Conservation (phyloP, 2,329 filamentous ascomycete species). For the Colletotrichum sp. region DNA sequence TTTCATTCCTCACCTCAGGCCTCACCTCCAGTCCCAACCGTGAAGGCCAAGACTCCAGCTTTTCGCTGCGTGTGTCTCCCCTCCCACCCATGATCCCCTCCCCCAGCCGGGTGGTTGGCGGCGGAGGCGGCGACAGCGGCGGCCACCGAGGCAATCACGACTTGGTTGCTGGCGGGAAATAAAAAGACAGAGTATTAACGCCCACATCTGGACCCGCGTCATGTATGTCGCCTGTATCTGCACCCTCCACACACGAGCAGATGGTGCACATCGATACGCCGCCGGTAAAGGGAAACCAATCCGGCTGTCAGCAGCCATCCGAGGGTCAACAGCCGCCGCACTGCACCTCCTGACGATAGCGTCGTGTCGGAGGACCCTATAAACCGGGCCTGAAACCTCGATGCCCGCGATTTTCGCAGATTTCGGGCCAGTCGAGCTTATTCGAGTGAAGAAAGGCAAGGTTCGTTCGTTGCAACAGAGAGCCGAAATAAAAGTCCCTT, state of each 20-base stretch:
- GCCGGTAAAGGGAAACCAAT: not conserved
- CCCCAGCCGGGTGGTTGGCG: conserved; percentile 3
- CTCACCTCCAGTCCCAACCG: not conserved
- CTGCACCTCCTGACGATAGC: conserved; percentile 11
- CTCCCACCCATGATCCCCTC: conserved; percentile 5
- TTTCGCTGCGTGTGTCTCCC: not conserved
- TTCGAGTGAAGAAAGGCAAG: not conserved
- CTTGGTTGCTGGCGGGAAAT: not conserved
- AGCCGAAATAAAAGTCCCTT: not conserved
- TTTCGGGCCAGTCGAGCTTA: not conserved
- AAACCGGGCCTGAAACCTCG: not conserved
- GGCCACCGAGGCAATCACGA: not conserved
- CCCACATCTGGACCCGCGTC: conserved; percentile 5
- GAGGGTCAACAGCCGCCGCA: not conserved
- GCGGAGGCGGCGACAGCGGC: not conserved
- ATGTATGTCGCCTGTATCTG: not conserved
- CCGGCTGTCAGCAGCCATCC: not conserved
- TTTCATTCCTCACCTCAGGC: not conserved
- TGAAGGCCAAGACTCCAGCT: conserved; percentile 6
- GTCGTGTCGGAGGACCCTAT: not conserved
- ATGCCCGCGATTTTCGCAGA: not conserved
- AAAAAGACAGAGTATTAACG: not conserved
- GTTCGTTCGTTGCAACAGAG: not conserved
- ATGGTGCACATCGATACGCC: not conserved
- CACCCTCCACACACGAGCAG: not conserved